A percentile compares a stretch with the other conserved stretches of the same genome.
phyloP scores from a whole-genome alignment of 2,329 filamentous ascomycete genomes.

The Clarireedia homoeocarpa region DNA sequence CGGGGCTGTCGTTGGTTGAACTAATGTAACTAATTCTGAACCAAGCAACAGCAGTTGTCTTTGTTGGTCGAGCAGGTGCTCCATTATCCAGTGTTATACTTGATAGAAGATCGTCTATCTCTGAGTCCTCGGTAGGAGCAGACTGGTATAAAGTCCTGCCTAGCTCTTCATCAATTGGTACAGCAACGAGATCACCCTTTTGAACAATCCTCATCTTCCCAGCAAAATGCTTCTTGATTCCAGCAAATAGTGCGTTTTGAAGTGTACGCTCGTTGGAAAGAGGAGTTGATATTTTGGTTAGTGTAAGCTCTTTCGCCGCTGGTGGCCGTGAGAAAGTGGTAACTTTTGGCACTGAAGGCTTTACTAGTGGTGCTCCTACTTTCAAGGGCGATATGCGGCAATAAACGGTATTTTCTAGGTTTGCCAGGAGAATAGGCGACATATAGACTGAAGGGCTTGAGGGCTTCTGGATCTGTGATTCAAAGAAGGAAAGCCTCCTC shows the following conservation, averaged over 20 bases:
- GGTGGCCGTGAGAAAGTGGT: slow-evolving; percentile 48
- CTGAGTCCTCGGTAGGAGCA: slow-evolving; percentile 46
- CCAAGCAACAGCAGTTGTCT: slow-evolving; percentile 64
- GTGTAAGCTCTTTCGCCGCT: slow-evolving; percentile 67
- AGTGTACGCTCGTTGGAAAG: slow-evolving; percentile 77
- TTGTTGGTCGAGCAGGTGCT: slow-evolving; percentile 29
- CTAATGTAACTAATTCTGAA: slow-evolving; percentile 78
- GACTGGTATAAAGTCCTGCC: slow-evolving; percentile 75
- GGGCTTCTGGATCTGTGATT: slow-evolving; percentile 57
- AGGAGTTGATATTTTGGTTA: slow-evolving; percentile 84
- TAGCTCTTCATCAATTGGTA: slow-evolving; percentile 79
- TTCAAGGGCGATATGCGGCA: slow-evolving; percentile 69
- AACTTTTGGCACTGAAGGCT: slow-evolving; percentile 47
- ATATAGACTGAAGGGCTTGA: slow-evolving; percentile 59
- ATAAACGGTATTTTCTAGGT: slow-evolving; percentile 71
- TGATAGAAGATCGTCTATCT: slow-evolving; percentile 59
- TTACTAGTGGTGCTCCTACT: slow-evolving; percentile 39
- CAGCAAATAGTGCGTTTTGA: slow-evolving; percentile 78
- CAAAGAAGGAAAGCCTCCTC: slow-evolving; percentile 54
- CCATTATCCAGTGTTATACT: slow-evolving; percentile 45
- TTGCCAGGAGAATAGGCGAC: slow-evolving; percentile 80
- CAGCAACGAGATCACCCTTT: slow-evolving; percentile 78
- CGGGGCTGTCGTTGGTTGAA: slow-evolving; percentile 42
- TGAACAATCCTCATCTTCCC: slow-evolving; percentile 74
- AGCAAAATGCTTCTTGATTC: slow-evolving; percentile 83